These are phyloP conservation scores for Colletotrichum sp. DNA, from an alignment of 2,329 filamentous ascomycete genomes.

Conservation along the genomic window DNA sequence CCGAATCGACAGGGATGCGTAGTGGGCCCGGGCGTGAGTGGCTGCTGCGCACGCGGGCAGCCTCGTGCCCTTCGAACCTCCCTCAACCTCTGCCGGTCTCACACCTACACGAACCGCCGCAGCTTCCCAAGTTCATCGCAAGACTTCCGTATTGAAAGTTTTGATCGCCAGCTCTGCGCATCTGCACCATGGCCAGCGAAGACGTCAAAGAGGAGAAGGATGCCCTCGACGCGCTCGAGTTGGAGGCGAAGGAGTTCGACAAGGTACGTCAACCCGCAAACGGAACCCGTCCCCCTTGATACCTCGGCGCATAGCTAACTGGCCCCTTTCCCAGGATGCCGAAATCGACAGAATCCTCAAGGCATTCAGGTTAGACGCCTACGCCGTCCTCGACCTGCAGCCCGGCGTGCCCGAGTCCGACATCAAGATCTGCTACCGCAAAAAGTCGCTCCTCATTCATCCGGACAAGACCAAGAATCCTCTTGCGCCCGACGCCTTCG, in stretches of 20 bases:
- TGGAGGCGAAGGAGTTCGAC: slow-evolving; percentile 87
- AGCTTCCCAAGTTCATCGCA: neutral
- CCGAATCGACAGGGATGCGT: neutral
- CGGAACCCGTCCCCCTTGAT: neutral
- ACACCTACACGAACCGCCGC: neutral
- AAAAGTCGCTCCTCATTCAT: slow-evolving; percentile 98
- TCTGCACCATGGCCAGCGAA: slow-evolving; percentile 39
- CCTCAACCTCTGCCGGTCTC: neutral
- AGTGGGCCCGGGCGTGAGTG: neutral
- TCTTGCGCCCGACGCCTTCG: slow-evolving; percentile 91
- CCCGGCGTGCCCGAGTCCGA: slow-evolving; percentile 94
- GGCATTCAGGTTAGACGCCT: slow-evolving; percentile 81
- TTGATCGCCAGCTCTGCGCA: neutral
- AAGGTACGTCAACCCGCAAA: slow-evolving; percentile 61
- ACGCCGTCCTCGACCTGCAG: slow-evolving; percentile 93
- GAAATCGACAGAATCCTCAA: slow-evolving; percentile 95
- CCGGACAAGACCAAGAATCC: slow-evolving; percentile 97
- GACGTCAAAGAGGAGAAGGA: slow-evolving; percentile 67
- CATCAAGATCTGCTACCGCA: slow-evolving; percentile 93
- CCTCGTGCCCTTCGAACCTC: neutral
- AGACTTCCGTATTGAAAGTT: neutral
- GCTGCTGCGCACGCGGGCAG: neutral
- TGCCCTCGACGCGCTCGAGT: slow-evolving; percentile 80
- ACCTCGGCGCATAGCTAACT: neutral
- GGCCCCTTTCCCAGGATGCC: slow-evolving; percentile 67